These are phyloP conservation scores for Pythium rhizo-oryzae DNA, from an alignment of 352 stramenopile genomes.

Conservation along the genomic window DNA sequence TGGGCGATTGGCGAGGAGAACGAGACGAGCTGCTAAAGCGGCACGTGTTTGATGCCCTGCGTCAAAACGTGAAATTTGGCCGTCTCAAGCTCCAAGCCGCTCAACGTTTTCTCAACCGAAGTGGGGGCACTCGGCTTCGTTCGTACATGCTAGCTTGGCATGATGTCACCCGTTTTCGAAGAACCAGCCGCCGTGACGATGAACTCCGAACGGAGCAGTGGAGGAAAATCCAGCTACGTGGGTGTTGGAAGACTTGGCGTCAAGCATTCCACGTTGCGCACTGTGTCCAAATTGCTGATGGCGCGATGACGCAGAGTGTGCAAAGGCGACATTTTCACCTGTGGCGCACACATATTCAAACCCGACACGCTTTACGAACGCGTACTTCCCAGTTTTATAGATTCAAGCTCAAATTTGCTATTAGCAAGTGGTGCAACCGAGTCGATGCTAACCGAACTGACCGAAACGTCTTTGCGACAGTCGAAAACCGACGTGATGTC, in stretches of 20 bases:
- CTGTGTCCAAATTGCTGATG: slow-evolving; percentile 19
- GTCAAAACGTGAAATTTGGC: neutral
- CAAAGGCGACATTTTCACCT: slow-evolving; percentile 4
- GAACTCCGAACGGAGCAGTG: neutral
- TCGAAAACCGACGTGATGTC: neutral
- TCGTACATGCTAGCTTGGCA: slow-evolving; percentile 13
- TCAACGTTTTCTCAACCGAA: slow-evolving; percentile 1
- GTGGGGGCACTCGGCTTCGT: neutral
- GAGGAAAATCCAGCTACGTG: neutral
- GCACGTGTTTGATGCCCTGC: neutral
- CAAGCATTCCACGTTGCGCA: slow-evolving; percentile 15
- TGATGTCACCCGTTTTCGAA: neutral
- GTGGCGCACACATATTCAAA: neutral
- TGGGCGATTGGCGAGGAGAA: slow-evolving; percentile 11
- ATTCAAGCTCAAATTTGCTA: neutral
- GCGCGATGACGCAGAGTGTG: neutral
- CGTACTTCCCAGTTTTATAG: neutral
- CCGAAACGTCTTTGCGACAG: neutral
- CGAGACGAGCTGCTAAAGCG: neutral
- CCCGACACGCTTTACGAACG: neutral
- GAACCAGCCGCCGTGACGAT: neutral
- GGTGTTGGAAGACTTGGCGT: slow-evolving; percentile 15
- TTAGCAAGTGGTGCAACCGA: slow-evolving; percentile 1
- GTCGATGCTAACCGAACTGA: neutral
- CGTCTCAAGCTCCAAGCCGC: neutral